Base-by-base conservation (phyloP, 2,329 filamentous ascomycete species). In the Ascochyta koolunga region DNA sequence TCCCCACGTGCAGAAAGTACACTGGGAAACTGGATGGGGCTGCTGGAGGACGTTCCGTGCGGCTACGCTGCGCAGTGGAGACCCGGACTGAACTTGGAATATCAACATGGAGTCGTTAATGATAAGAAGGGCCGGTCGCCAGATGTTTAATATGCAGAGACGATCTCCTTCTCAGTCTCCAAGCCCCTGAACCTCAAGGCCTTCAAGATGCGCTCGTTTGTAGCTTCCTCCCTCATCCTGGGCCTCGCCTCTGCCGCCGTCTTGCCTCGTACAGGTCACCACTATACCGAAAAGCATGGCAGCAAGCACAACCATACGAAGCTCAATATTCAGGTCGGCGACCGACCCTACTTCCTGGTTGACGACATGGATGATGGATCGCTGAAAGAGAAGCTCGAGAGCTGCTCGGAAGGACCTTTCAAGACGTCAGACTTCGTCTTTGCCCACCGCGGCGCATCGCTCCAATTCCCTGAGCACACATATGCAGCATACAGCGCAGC, bases 391-490 rank as follows among this genome's bases (percentile, higher is more conserved):
- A 73, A 75, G 59, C 64, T 76, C n/a, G 64, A 70, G 47, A 66
- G 57, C 43, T 76, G 73, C 60, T 72, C 70, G 11, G 69, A 76
- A 41, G 68, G 70, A 38, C 70, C 71, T 0, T 73, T 75, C 61
- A 64, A 67, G 57, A 54, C 66, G 1, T 66, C 68, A 2, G 63
- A 71, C 43, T 76, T 74, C 56, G 66, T 69, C 50, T 65, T 76
- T 39, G 64, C 69, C 4, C 73, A 76, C 50, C 72, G 73, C 19
- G 73, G 73, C 36, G 73, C 69, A 4, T 60, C 72, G 1, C 62
- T 76, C 15, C 67, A 74, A 33, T 75, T 68, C 46, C 73, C 73
- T 2, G 73, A 76, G 49, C 70, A 76, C 35, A 72, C 71, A 0
- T 48, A 66, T 3, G 61, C 72, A 40, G 58, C 61, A 13, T 69